Conservation (phyloP, 176 grass and related monocot genomes). For the Oryza nivara region DNA sequence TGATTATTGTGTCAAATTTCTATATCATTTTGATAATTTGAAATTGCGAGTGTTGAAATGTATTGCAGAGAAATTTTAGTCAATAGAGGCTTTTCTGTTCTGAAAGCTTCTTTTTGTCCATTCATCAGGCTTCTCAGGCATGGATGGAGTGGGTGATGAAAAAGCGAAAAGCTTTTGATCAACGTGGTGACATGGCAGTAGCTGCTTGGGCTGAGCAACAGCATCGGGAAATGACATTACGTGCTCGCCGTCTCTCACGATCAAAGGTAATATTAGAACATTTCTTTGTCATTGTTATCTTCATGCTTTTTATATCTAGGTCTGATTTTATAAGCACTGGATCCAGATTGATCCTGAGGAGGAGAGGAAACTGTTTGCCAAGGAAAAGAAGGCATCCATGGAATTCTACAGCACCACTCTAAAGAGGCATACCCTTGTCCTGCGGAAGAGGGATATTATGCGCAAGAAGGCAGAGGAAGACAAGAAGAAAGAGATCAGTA, state of each 20-base stretch:
- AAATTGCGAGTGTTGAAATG: neutral
- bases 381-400: constrained; percentile 87
- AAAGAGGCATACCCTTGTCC: constrained; percentile 79
- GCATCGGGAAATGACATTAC: constrained; percentile 75
- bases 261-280: constrained; percentile 65
- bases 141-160: constrained; percentile 96
- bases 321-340: neutral
- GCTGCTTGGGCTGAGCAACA: constrained; percentile 96
- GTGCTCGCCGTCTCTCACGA: constrained; percentile 68
- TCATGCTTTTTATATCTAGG: neutral
- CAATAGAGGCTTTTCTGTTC: neutral
- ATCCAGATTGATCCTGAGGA: constrained; percentile 87
- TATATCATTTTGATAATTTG: neutral
- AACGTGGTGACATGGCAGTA: constrained; percentile 88
- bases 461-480: constrained; percentile 83
- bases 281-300: neutral
- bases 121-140: constrained; percentile 68
- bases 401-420: constrained; percentile 86
- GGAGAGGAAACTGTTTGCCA: constrained; percentile 77
- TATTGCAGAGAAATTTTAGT: neutral
- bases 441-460: constrained; percentile 86
- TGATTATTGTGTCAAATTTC: neutral
- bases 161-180: constrained; percentile 90
- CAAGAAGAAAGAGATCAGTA: constrained; percentile 61
- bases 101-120: constrained; percentile 37